Base-by-base conservation (phyloP, 371 early-diverging fungal genomes). In the Mortierella sp. region DNA sequence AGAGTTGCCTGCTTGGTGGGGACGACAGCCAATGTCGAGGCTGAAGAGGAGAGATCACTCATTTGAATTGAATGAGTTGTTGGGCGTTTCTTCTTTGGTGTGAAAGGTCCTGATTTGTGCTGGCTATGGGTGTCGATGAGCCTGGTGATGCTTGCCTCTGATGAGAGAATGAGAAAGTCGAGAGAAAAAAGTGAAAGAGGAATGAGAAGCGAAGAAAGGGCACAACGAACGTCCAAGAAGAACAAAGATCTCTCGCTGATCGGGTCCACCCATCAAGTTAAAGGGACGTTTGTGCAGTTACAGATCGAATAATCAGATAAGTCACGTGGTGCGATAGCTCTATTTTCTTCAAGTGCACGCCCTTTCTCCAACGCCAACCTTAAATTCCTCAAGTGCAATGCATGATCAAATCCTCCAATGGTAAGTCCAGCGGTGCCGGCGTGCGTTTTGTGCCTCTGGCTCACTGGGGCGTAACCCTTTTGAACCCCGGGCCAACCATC, bases 11-110 rank as follows among this genome's bases (percentile, higher is more conserved):
- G 68, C 38, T 77, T 86, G 56, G 73, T 44, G 60, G 81, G 74
- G 54, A 75, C 75, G 43, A 81, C 78, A 49, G 80, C 76, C 76
- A 82, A 56, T 27, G 82, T 75, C 32, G 82, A 74, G 27, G 81
- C 76, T 54, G 77, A 78, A 27, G 79, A 71, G 49, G 82, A 76
- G 46, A 84, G 75, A 75, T 87, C 88, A 60, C 88, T 84, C 82
- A 84, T 87, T 75, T 48, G 48, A 24, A 27, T 27, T 27, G 49
- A 16, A 48, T 68, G 27, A 55, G 44, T 16, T 70, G 51, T n/a
- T 49, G 7, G 18, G 55, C 43, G 21, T 58, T 27, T 43, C 29
- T 21, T 49, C 43, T 18, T 71, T n/a, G 16, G 46, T 21, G 32
- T 27, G 32, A 49, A 63, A 55, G 32, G 16, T 27, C 29, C 60